Base-by-base conservation (phyloP, 2,329 filamentous ascomycete genomes). In the Phaeosphaeriaceae sp. region DNA sequence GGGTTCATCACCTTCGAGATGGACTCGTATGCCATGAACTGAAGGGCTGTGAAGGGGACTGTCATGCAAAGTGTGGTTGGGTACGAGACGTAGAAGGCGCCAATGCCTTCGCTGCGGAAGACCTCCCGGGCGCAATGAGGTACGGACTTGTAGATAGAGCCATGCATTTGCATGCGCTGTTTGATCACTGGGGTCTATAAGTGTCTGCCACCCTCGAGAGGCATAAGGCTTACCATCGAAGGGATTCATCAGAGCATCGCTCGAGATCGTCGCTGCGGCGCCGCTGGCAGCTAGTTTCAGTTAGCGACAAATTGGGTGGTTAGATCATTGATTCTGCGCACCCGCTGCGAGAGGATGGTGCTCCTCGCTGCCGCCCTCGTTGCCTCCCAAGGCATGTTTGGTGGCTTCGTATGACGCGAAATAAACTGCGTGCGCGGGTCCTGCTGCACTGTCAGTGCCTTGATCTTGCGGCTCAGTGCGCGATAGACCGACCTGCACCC, bases 31-130 rank as follows among this genome's bases (percentile, higher is more conserved):
- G 94, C 93, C 75, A 97, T 92, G 78, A 99, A 98, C 77, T 99
- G 95, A 10, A 97, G 88, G 9, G 95, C 94, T 13, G 94, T 98
- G 78, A 98, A 99, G 2, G 95, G 95, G 1, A 99, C 93, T 15
- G 95, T 98, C 95, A 99, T 99, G 74, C 93, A 97, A 26, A 99
- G 84, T 2, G 95, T 99, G 21, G 95, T 99, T 17, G 95, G 95
- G 78, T 99, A 99, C 23, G 95, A 99, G 71, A 99, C 90, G 82
- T 99, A 99, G 82, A 99, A 99, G 55, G 95, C 94, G 52, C 89
- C 87, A 48, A 98, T 78, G 54, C 95, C 95, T 80, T 99, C 95
- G 53, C 88, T 90, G 71, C 86, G 88, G 81, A 97, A 97, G 61
- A 99, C 91, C 67, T 92, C 90, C 75, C 86, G 88, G 57, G 94